Conservation (phyloP, 768 basidiomycete genomes). For the Lactarius deliciosus region DNA sequence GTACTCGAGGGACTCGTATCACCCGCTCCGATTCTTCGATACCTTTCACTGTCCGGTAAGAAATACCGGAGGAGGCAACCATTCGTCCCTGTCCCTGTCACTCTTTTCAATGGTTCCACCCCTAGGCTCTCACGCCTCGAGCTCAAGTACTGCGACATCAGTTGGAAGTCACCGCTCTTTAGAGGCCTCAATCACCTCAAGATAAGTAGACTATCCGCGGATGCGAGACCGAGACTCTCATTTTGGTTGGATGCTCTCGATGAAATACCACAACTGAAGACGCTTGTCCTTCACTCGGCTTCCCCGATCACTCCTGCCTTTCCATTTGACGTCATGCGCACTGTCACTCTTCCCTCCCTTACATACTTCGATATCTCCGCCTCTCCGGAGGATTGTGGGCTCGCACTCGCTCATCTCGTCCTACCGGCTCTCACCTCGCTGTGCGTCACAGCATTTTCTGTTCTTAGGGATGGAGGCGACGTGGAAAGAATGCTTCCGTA, state of each 20-base stretch:
- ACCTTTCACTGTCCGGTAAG: not conserved
- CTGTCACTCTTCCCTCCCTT: not conserved
- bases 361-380: not conserved
- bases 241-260: constrained; percentile 8
- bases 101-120: not conserved
- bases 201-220: not conserved
- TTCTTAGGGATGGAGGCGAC: not conserved
- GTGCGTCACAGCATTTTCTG: not conserved
- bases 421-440: not conserved
- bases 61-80: no score
- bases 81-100: no score
- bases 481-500: not conserved
- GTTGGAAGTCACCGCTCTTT: constrained; percentile 13
- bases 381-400: not conserved
- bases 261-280: not conserved
- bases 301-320: not conserved
- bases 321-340: not conserved
- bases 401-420: constrained; percentile 5
- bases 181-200: not conserved
- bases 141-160: constrained; percentile 2
- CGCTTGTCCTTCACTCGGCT: not conserved
- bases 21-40: not conserved
- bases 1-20: not conserved
- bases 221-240: not conserved
- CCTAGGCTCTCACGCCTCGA: constrained; percentile 11